Evolutionary conservation across 768 basidiomycete species (phyloP), one percentile per base, ranked within the genome.

Genomic region (Tylopilus felleus): DNA sequence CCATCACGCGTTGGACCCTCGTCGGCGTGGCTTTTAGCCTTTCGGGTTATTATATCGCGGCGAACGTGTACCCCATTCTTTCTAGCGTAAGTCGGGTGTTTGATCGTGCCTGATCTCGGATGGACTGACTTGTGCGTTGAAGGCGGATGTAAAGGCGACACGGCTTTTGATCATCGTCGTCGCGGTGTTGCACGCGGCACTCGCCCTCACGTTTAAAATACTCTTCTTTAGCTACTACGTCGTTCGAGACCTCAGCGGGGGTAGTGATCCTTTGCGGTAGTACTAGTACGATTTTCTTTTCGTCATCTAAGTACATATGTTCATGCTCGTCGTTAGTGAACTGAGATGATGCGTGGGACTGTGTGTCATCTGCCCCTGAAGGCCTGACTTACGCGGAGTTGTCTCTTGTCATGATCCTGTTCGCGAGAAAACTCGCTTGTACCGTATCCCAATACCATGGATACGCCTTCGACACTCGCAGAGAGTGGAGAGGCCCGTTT

Each of bases 21-120:
- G 85, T 89, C 19, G 81, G 81, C 13, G 44, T 84, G 42, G 94
- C 84, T 0, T 90, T 90, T 60, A 75, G 74, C 1, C 73, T 93
- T 19, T 98, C 96, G 8, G 93, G 93, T 2, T 93, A 83, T 75
- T 98, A 94, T 78, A 78, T 99, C 27, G 76, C 79, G 14, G 77
- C 78, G 22, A 93, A 94, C 63, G 82, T 97, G 43, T 98, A 97
- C 61, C 96, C 96, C 4, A 81, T 97, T 49, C 83, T 98, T 27
- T 84, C 89, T 33, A 80, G 83, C 9, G 93, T 95, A 61, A 61
- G 88, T 77, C 47, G 40, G 2, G 19, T 13, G 21, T 16, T 9
- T 53, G 49, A 8, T 19, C 50, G 45, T 51, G 22, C 10, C 8
- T 46, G 14, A 29, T 17, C 14, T 33, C 21, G 45, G 22, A 55